These are phyloP conservation scores for Fulvia fulva DNA, from an alignment of 2,329 filamentous ascomycete genomes.

Conservation along the genomic window DNA sequence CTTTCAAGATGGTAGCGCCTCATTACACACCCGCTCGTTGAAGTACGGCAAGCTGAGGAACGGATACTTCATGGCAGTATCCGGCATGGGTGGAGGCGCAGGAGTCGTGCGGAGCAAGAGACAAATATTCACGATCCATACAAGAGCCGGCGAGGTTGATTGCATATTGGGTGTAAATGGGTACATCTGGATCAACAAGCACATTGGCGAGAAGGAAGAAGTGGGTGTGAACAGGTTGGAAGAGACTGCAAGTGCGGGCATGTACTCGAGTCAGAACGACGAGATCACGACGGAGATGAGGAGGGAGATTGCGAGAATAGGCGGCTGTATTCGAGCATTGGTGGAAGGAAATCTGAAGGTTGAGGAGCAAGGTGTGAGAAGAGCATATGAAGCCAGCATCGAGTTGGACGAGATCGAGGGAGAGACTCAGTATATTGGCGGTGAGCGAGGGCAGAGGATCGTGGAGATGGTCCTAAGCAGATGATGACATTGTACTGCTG, in stretches of 20 bases:
- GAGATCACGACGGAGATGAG: slow-evolving; percentile 71
- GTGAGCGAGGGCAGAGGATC: slow-evolving; percentile 35
- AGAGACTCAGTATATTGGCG: slow-evolving; percentile 45
- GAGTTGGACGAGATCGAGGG: slow-evolving; percentile 64
- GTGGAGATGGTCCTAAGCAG: slow-evolving; percentile 34
- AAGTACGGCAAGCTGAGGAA: slow-evolving; percentile 96
- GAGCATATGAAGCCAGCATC: slow-evolving; percentile 75
- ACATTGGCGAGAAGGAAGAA: slow-evolving; percentile 61
- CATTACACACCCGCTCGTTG: slow-evolving; percentile 81
- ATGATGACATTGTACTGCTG: background rate
- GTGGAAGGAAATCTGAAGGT: slow-evolving; percentile 79
- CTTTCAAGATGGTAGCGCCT: slow-evolving; percentile 78
- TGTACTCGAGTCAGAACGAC: slow-evolving; percentile 96
- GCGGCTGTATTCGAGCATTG: slow-evolving; percentile 75
- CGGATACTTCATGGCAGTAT: slow-evolving; percentile 79
- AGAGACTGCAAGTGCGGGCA: slow-evolving; percentile 76
- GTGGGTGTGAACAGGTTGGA: slow-evolving; percentile 78
- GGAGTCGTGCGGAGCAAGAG: slow-evolving; percentile 79
- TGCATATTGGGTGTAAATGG: slow-evolving; percentile 92
- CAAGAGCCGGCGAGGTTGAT: slow-evolving; percentile 65
- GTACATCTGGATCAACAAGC: slow-evolving; percentile 86
- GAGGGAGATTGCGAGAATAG: slow-evolving; percentile 80
- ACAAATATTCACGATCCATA: slow-evolving; percentile 80
- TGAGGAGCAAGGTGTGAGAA: slow-evolving; percentile 83
- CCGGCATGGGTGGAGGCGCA: slow-evolving; percentile 70